Evolutionary conservation across 352 stramenopile genomes (phyloP), one percentile per base, ranked within the genome.

Genomic region (Phytophthora nicotianae): DNA sequence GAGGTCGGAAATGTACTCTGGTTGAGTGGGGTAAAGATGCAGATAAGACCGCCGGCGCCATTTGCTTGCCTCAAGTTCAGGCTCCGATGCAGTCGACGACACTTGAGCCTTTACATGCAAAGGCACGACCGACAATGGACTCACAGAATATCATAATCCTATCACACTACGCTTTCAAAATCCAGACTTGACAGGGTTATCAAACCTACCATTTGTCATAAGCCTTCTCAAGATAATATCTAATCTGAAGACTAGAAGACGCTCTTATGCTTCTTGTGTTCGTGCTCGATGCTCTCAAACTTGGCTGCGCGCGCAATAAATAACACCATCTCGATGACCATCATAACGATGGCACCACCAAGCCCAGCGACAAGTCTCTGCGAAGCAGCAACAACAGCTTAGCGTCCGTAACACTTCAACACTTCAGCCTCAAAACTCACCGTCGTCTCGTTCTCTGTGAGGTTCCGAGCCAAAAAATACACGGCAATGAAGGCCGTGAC

Each of bases 311-410:
- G 79, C 14, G 85, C 53, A 65, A 96, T 96, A 65, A 88, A 96
- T 41, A 96, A 69, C 38, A 93, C 70, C 87, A 96, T 96, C 62
- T 96, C 87, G 42, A 96, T 79, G 27, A 96, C 62, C 85, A 93
- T 94, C 87, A 96, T 96, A 49, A 52, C 75, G 65, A 96, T 89
- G 10, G 87, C 83, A 21, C 79, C 85, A 33, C 67, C 76, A 7
- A 96, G 69, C 1, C 87, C 87, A 20, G 77, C 53, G 20, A 96
- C 70, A 24, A 91, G 67, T 46, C 83, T 70, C 85, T 93, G 46
- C 27, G 23, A 32, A 17, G 19, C 19, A 53, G n/a, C 27, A 54
- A 27, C 38, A 56, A 52, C 11, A 58, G 20, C 17, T 52, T 10
- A 41, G 46, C 4, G n/a, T 24, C 19, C 17, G 13, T 0, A 38